Base-by-base conservation (phyloP, 2,329 filamentous ascomycete species). In the Cytospora piceae region DNA sequence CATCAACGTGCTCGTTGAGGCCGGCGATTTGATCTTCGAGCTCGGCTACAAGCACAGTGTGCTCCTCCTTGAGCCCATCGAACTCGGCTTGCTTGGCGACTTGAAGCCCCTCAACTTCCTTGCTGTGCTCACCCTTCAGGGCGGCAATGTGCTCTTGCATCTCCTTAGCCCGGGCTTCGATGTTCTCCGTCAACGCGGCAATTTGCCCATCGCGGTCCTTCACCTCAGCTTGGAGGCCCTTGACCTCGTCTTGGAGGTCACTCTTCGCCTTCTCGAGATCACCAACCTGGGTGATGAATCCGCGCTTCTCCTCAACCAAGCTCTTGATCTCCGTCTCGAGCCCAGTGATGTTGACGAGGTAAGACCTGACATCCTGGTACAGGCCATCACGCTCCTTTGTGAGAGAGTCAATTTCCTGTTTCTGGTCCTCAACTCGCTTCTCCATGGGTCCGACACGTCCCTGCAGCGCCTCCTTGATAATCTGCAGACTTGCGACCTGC, bases 401-500 rank as follows among this genome's bases (percentile, higher is more conserved):
- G 24, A 68, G 58, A 32, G 54, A 37, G 31, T 20, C 11, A 4
- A 69, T 64, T 58, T 71, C 69, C 8, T 39, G 52, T 56, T 67
- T 51, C 17, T 67, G n/a, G 20, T 68, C 68, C 39, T 62, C 66
- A 29, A 69, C 69, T 24, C 62, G 66, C 29, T 67, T 63, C n/a
- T 69, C 69, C 8, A 72, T 59, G 54, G 69, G 70, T 12, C 69
- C 70, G 2, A 68, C 55, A 1, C 67, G 67, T 22, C 61, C 65
- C 31, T 67, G 66, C 29, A 64, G 58, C 29, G 63, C 64, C 54
- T 68, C 63, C 63, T 68, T 66, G 49, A 67, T 68, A 61, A 71
- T 69, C 56, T 71, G 67, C 63, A 70, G 70, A 58, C 67, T 69
- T 3, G 68, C 68, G 4, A 66, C 61, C 46, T 67, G 63, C 54